These are phyloP conservation scores for Saturnispora silvae DNA, from an alignment of 805 yeast genomes.

Conservation along the genomic window DNA sequence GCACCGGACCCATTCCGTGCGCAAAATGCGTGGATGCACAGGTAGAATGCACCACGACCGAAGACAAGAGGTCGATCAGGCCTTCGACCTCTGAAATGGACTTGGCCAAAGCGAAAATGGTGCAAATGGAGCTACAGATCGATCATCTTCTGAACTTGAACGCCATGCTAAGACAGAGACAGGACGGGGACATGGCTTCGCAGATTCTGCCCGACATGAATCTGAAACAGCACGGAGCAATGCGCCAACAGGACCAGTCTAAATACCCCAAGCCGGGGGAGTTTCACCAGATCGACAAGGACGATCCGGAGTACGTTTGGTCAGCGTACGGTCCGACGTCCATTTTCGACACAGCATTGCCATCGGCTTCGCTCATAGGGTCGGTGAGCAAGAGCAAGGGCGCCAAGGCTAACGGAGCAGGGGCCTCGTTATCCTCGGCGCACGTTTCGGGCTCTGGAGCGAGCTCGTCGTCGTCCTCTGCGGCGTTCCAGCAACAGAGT, in stretches of 20 bases:
- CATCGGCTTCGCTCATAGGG: no score
- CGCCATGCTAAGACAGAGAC: no score
- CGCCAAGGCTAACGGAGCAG: no score
- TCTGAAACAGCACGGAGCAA: neutral
- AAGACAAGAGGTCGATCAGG: slow-evolving; percentile 14
- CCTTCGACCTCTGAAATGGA: slow-evolving; percentile 12
- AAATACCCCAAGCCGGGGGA: slow-evolving; percentile 15
- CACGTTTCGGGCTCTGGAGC: no score
- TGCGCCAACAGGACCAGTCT: no score
- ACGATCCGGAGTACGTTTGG: slow-evolving; percentile 8
- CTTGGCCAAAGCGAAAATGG: slow-evolving; percentile 6
- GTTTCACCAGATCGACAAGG: slow-evolving; percentile 10
- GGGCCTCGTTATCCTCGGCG: no score
- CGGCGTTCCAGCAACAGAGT: no score
- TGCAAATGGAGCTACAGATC: slow-evolving; percentile 4
- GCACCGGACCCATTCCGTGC: slow-evolving; percentile 16
- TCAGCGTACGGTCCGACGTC: slow-evolving; percentile 19
- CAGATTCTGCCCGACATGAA: neutral
- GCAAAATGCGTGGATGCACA: slow-evolving; percentile 12
- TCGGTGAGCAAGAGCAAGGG: no score
- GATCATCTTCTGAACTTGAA: slow-evolving; percentile 1
- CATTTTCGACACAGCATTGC: no score
- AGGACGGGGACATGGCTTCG: neutral
- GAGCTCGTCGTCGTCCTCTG: no score
- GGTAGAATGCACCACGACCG: slow-evolving; percentile 10